Conservation (phyloP, 331 rosid genomes). For the Pyracantha coccinea region DNA sequence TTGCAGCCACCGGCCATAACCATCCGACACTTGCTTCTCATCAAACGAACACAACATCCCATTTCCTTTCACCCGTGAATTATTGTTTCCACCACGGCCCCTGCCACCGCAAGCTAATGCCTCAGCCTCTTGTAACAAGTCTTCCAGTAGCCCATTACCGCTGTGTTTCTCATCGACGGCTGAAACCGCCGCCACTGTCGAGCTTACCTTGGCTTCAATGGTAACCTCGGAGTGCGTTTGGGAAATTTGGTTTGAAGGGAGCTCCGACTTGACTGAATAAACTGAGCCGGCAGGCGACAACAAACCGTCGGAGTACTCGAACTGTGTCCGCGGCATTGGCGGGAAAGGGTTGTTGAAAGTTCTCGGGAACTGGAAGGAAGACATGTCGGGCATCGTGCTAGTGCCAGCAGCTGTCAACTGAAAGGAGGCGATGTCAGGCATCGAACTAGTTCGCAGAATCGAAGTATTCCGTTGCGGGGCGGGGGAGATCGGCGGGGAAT, state of each 20-base stretch:
- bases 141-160: conserved; percentile 39
- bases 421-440: conserved; percentile 30
- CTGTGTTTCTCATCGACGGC: background rate
- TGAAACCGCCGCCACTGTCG: background rate
- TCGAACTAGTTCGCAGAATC: background rate
- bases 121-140: conserved; percentile 52
- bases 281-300: conserved; percentile 8
- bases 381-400: background rate
- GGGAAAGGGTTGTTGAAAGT: conserved; percentile 21
- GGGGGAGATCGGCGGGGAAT: conserved; percentile 22
- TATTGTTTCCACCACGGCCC: background rate
- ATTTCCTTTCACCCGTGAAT: background rate
- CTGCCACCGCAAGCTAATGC: conserved; percentile 20
- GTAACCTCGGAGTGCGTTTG: conserved; percentile 22
- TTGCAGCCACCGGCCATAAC: conserved; percentile 11
- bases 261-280: conserved; percentile 42
- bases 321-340: conserved; percentile 21
- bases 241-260: conserved; percentile 59
- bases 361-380: conserved; percentile 42
- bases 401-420: conserved; percentile 17
- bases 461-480: background rate
- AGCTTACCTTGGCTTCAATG: conserved; percentile 14
- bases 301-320: conserved; percentile 19
- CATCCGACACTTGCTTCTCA: conserved; percentile 35
- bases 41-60: conserved; percentile 15